Base-by-base conservation (phyloP, 345 rosid species). In the Bruguiera parviflora region DNA sequence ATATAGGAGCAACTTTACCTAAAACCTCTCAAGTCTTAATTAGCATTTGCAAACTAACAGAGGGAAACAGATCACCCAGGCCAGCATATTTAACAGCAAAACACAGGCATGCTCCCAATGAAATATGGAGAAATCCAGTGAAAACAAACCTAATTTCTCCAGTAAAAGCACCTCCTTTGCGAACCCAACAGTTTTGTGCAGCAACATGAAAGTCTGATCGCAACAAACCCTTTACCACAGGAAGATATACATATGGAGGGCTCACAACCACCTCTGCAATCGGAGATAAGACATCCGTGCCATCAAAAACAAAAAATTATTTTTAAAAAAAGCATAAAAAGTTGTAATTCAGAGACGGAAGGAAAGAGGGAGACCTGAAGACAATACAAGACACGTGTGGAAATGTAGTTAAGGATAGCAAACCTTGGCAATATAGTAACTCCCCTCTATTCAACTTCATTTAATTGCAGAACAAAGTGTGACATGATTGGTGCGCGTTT, bases 111-210 rank as follows among this genome's bases (percentile, higher is more conserved):
- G 53, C 24, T 56, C 25, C 58, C 6, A 4, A 18, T 47, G 49
- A 13, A 29, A 29, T 57, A 59, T 19, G 8, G 58, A 21, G 0
- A 51, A 21, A 32, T 49, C 58, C 2, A 16, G 22, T 11, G 25
- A 18, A 51, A 29, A 22, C 85, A 69, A 65, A 87, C 95, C 92
- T 85, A 61, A 89, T 67, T 74, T 89, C 92, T 63, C 92, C 90
- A 0, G 96, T 85, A 67, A 81, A 87, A 63, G 92, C 92, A 47
- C 90, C 92, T 5, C 92, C 91, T 73, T 82, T 89, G 64, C 85
- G 82, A 64, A 82, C 86, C 92, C 96, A 89, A 31, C 89, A 85
- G 70, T 87, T 87, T 53, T 87, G 92, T 5, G 92, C 92, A 1
- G 90, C 87, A 4, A 89, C 81, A n/a, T 82, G 79, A 67, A 89